Conservation (phyloP, 768 basidiomycete species). For the Leccinum imitatum region DNA sequence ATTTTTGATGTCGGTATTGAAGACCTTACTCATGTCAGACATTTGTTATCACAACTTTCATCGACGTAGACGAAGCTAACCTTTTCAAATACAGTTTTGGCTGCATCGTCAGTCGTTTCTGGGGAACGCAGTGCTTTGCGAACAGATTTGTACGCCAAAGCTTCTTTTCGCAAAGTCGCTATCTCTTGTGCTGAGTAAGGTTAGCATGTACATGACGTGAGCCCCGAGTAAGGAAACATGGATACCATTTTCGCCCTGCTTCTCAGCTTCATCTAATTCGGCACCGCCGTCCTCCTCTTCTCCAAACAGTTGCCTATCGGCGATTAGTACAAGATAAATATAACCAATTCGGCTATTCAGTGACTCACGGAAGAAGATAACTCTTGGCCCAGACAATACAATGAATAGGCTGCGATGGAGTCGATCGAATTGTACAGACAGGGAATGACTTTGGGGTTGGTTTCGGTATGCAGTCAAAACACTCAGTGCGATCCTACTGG, state of each 20-base stretch:
- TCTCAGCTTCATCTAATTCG: conserved; percentile 91
- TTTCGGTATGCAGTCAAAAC: conserved; percentile 95
- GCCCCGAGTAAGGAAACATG: conserved; percentile 13
- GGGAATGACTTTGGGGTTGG: conserved; percentile 93
- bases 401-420: conserved; percentile 95
- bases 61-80: conserved; percentile 37
- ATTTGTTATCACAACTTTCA: conserved; percentile 1
- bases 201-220: not conserved
- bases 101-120: conserved; percentile 45
- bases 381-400: conserved; percentile 99
- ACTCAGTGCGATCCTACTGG: conserved; percentile 79
- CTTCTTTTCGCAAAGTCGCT: conserved; percentile 84
- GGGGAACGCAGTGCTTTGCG: conserved; percentile 60
- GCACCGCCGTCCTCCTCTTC: conserved; percentile 81
- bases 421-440: conserved; percentile 96
- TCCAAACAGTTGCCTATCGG: conserved; percentile 83
- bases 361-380: conserved; percentile 84
- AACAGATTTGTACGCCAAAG: conserved; percentile 82
- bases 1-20: conserved; percentile 82
- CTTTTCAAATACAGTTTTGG: conserved; percentile 81
- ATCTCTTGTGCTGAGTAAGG: conserved; percentile 76
- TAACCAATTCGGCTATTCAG: not conserved
- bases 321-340: not conserved
- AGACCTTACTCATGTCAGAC: conserved; percentile 56
- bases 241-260: conserved; percentile 89